Base-by-base conservation (phyloP, 306 rosid genomes). In the Pyrus pyrifolia region DNA sequence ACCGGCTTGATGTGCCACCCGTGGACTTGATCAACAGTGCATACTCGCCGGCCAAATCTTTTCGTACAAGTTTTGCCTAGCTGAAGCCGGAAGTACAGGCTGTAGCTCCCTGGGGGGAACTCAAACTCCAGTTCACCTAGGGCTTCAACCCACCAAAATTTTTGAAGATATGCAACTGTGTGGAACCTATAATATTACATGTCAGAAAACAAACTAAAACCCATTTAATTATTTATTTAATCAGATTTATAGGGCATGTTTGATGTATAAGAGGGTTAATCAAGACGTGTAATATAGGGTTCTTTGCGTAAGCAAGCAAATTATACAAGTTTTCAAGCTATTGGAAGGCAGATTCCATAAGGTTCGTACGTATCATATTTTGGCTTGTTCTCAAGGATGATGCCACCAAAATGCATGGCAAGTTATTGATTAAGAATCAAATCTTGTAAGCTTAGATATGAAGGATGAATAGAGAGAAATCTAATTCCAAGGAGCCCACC, bases 131-230 rank as follows among this genome's bases (percentile, higher is more conserved):
- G 5, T 40, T 91, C 97, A 40, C 98, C 98, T 9, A 68, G 3
- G 22, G 86, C 87, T 83, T 94, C 97, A 38, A 94, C 88, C 98
- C 97, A 94, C 97, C 98, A 94, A 57, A 94, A 88, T 72, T 90
- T 96, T 66, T 85, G 90, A 49, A 94, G 94, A 67, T 91, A 94
- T 23, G 97, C 96, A 70, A 94, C 88, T 38, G 84, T 81, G 22
- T 81, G 74, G 70, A 89, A 94, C 82, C 98, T 94, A 71, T 58
- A 66, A 42, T 42, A 42, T 29, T 4, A 31, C 12, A 63, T 57
- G 25, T 49, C 33, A 75, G 29, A 29, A 19, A 59, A 45, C 3
- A 44, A 49, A 19, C 3, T 42, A 42, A 42, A 19, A 6, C 15
- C 15, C 38, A 15, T 22, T 72, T 35, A 52, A 25, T 22, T 33